Percentiles rank a stretch among this genome's conserved stretches.
phyloP scores from a whole-genome alignment of 2,329 filamentous ascomycete species.

The Sporothrix sp. region DNA sequence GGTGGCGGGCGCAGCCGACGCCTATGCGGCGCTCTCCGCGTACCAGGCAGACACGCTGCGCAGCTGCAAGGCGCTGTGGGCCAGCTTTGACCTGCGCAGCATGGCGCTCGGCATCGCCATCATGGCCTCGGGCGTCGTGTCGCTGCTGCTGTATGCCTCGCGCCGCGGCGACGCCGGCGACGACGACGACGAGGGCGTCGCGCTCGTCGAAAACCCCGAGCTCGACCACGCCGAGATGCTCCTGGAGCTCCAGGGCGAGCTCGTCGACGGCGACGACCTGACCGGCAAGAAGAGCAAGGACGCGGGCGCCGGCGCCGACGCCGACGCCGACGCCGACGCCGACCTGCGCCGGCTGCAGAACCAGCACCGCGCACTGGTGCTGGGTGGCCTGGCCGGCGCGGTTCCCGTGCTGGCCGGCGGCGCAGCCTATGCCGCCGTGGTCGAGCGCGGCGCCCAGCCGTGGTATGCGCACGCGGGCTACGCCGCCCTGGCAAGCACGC shows the following conservation, averaged over 20 bases:
- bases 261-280: neutral
- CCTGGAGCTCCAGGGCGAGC: constrained; percentile 37
- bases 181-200: constrained; percentile 15
- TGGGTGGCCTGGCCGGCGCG: constrained; percentile 28
- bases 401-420: constrained; percentile 17
- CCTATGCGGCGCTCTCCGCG: constrained; percentile 51
- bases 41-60: constrained; percentile 73
- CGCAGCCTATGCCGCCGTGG: constrained; percentile 1
- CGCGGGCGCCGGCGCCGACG: no score
- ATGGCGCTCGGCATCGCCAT: constrained; percentile 75
- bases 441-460: constrained; percentile 16
- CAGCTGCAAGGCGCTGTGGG: constrained; percentile 80
- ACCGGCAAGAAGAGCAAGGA: constrained; percentile 38
- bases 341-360: constrained; percentile 41
- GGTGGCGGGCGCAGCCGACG: constrained; percentile 28
- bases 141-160: constrained; percentile 65
- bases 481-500: constrained; percentile 37
- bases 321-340: no score
- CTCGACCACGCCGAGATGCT: constrained; percentile 50
- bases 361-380: constrained; percentile 31
- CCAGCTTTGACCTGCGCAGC: constrained; percentile 75
- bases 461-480: constrained; percentile 32
- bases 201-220: constrained; percentile 43
- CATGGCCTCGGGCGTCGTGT: constrained; percentile 55
- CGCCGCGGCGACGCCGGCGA: constrained; percentile 40